Percentiles rank a stretch among this genome's conserved stretches.
Evolutionary conservation across 371 early-diverging fungal species (phyloP).

Genomic region (Mucor sp.): DNA sequence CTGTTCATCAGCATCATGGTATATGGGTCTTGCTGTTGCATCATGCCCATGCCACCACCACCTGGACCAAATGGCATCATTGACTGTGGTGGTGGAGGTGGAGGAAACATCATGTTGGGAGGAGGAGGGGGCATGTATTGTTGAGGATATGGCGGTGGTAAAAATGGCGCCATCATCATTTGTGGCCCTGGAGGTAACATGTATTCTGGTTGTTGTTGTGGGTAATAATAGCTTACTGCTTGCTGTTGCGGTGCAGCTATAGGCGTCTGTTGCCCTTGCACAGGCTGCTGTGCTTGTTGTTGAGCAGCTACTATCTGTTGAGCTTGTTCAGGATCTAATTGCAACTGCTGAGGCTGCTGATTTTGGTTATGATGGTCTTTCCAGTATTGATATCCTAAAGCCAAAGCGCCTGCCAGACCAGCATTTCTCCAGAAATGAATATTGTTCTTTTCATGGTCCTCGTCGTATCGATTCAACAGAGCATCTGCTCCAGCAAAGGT

Average conservation of each 20-base stretch:
- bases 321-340: slow-evolving; percentile 6
- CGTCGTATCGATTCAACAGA: slow-evolving; percentile 17
- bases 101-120: not conserved
- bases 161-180: not conserved
- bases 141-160: not conserved
- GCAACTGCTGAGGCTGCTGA: slow-evolving; percentile 3
- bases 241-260: not conserved
- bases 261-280: not conserved
- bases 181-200: not conserved
- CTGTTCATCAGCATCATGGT: slow-evolving; percentile 4
- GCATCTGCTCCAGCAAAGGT: slow-evolving; percentile 23
- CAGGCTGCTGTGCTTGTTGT: not conserved
- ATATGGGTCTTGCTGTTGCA: slow-evolving; percentile 15
- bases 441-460: slow-evolving; percentile 12
- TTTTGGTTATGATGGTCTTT: slow-evolving; percentile 15
- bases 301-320: slow-evolving; percentile 1
- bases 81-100: not conserved
- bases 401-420: slow-evolving; percentile 25
- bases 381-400: slow-evolving; percentile 24
- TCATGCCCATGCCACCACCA: not conserved
- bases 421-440: slow-evolving; percentile 27
- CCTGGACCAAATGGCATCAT: not conserved
- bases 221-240: not conserved
- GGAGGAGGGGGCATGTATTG: not conserved
- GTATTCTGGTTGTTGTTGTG: not conserved